These are phyloP conservation scores for Penicillium taxi DNA, from an alignment of 495 filamentous ascomycete species.

Conservation along the genomic window DNA sequence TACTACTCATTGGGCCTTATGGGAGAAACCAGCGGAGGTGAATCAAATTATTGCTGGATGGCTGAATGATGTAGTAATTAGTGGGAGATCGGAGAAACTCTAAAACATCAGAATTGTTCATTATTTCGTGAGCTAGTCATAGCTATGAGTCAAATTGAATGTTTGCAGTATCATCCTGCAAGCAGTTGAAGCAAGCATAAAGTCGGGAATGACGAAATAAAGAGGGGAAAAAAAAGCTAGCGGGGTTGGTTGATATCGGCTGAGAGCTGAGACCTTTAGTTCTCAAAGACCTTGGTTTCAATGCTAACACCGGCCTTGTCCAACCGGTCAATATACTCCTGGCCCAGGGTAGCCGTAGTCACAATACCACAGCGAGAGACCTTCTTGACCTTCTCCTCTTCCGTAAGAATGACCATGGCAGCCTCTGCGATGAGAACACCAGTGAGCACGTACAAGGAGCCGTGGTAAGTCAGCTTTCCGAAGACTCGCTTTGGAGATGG, in stretches of 20 bases:
- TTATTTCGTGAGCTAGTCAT: not conserved
- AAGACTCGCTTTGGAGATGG: slow-evolving; percentile 44
- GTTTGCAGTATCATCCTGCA: not conserved
- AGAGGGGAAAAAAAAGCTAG: not conserved
- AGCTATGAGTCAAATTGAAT: not conserved
- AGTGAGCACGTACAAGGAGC: slow-evolving; percentile 63
- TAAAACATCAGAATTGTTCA: slow-evolving; percentile 1
- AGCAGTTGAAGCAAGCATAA: not conserved
- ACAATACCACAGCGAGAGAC: slow-evolving; percentile 62
- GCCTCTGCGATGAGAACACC: slow-evolving; percentile 60
- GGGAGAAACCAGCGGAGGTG: slow-evolving; percentile 53
- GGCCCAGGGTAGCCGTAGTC: slow-evolving; percentile 77
- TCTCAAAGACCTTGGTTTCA: slow-evolving; percentile 40
- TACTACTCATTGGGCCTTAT: slow-evolving; percentile 62
- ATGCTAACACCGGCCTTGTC: slow-evolving; percentile 55
- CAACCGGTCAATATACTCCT: slow-evolving; percentile 65
- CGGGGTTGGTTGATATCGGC: too few relatives aligned
- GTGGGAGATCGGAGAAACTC: slow-evolving; percentile 15
- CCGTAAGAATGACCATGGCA: slow-evolving; percentile 60
- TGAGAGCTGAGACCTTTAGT: slow-evolving; percentile 10
- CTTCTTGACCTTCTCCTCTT: slow-evolving; percentile 49
- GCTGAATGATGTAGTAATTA: slow-evolving; percentile 36
- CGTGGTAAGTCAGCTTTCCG: slow-evolving; percentile 50
- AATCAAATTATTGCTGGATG: slow-evolving; percentile 42
- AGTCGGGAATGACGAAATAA: not conserved